phyloP scores from a whole-genome alignment of 106 monocot genomes.

The Allium fistulosum region DNA sequence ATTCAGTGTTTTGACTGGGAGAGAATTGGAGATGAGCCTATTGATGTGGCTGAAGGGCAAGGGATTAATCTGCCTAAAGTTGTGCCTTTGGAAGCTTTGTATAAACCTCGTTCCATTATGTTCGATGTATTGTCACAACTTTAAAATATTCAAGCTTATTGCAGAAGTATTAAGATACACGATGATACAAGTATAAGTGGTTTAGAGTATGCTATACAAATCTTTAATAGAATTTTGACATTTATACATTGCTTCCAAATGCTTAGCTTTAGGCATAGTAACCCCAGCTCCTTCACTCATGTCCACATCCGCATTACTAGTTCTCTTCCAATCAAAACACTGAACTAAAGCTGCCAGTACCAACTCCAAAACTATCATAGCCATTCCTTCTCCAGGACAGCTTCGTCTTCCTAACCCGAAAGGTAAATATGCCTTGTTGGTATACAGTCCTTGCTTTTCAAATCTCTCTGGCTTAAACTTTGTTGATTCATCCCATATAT shows the following conservation, averaged over 20 bases:
- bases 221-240: too few species aligned
- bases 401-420: slow-evolving; percentile 10
- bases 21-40: background rate
- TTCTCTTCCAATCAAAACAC: too few species aligned
- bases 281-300: too few species aligned
- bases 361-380: too few species aligned
- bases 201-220: too few species aligned
- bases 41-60: background rate
- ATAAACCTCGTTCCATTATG: slow-evolving; percentile 9
- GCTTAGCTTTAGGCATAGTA: too few species aligned
- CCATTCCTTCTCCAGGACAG: too few species aligned
- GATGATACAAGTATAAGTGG: too few species aligned
- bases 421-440: slow-evolving; percentile 1
- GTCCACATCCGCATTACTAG: too few species aligned
- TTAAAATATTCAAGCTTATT: background rate
- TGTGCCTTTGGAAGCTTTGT: slow-evolving; percentile 3
- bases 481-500: background rate
- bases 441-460: background rate
- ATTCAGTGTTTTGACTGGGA: slow-evolving; percentile 2
- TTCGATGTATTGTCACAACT: slow-evolving; percentile 2
- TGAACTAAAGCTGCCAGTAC: too few species aligned
- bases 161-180: too few species aligned
- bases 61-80: background rate
- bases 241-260: too few species aligned
- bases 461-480: slow-evolving; percentile 7